Evolutionary conservation across 495 filamentous ascomycete species (phyloP), one percentile per base, ranked within the genome.

Genomic region (Neurospora sp.): DNA sequence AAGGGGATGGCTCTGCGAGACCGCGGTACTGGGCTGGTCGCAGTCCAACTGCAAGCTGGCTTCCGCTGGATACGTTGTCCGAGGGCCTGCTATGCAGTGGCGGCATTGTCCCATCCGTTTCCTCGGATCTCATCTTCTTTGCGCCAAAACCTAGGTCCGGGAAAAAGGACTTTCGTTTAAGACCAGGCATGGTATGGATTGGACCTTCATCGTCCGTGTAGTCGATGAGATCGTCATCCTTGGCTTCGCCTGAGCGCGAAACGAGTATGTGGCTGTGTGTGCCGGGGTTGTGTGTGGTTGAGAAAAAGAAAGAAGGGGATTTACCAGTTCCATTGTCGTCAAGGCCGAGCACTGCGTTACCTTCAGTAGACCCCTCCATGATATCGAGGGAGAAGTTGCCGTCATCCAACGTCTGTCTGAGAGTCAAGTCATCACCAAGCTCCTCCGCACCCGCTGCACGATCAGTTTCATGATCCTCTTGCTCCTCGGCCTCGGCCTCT

Each of bases 121-220:
- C 5, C 12, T 37, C 12, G 27, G 14, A 16, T 9, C 14, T 66
- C 14, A 37, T 35, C 31, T 35, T 35, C 27, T 66, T 66, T 35
- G 27, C 27, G 6, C 54, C 11, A 2, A 35, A 35, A 7, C 14
- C 14, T 9, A 35, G 54, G 54, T 66, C 40, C 1, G 71, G 38
- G 5, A 40, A 27, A 0, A 35, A 3, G 41, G 35, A 14, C 54
- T 72, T 73, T 12, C 74, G 72, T 73, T 73, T 70, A 6, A 41
- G 42, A 37, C 20, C 16, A 60, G 27, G 31, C 12, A 40, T 31
- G 7, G 37, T 11, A 31, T n/a, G 14, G 5, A n/a, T 10, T 31
- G 69, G 40, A 14, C 72, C 73, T 31, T 84, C 82, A 70, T 84
- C 77, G 54, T 81, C 78, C 20, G 73, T 78, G 69, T 77, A 79